A percentile compares a stretch with the other conserved stretches of the same genome.
Conservation (phyloP, 1,284 basidiomycete genomes). For the Irpex lacteus region DNA sequence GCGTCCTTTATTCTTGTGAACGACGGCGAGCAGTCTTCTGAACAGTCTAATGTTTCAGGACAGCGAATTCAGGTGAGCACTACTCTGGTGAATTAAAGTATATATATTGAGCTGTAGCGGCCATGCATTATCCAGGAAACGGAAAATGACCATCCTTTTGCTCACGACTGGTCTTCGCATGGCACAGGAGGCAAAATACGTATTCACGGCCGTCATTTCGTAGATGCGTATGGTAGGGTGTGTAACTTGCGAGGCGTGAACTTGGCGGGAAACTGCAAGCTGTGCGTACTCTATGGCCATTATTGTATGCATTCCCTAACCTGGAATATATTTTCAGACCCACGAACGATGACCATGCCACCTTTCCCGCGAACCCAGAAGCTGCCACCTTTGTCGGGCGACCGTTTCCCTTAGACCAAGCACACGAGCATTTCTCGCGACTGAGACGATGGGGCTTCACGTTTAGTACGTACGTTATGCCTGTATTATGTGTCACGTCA, state of each 20-base stretch:
- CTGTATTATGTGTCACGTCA: not conserved
- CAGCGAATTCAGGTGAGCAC: not conserved
- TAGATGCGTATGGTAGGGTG: slow-evolving; percentile 76
- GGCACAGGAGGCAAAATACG: slow-evolving; percentile 58
- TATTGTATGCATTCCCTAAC: slow-evolving; percentile 6
- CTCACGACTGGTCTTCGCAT: slow-evolving; percentile 68
- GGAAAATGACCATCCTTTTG: slow-evolving; percentile 39
- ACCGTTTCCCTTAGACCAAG: slow-evolving; percentile 83
- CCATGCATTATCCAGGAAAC: not conserved
- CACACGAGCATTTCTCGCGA: slow-evolving; percentile 78
- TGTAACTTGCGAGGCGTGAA: slow-evolving; percentile 81
- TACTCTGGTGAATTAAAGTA: not conserved
- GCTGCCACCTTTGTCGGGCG: slow-evolving; percentile 77
- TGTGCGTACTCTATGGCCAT: slow-evolving; percentile 46
- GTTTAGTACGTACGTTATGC: slow-evolving; percentile 55
- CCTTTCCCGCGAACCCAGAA: slow-evolving; percentile 61
- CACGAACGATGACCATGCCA: slow-evolving; percentile 55
- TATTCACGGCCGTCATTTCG: slow-evolving; percentile 69
- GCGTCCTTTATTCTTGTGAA: slow-evolving; percentile 10
- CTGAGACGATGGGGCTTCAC: slow-evolving; percentile 84
- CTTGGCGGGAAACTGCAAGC: slow-evolving; percentile 78
- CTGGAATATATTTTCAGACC: slow-evolving; percentile 41
- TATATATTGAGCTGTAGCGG: not conserved
- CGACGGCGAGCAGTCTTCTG: slow-evolving; percentile 3
- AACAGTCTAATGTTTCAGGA: not conserved